Percentiles rank a stretch among this genome's conserved stretches.
Conservation (phyloP, 2,329 filamentous ascomycete species). For the Nothopassalora personata region DNA sequence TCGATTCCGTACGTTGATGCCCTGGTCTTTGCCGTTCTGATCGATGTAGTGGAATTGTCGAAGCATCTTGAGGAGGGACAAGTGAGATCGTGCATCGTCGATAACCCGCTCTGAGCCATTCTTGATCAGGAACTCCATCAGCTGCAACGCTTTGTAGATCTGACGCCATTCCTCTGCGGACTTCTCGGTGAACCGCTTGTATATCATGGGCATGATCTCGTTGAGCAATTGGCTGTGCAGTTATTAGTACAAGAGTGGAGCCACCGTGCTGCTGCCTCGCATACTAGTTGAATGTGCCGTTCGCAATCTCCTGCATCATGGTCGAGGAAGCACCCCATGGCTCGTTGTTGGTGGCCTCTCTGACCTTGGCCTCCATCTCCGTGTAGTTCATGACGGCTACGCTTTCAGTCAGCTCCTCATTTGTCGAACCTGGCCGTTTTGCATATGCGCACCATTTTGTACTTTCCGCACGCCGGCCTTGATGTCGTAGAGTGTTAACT, state of each 20-base stretch:
- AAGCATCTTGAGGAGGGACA: slow-evolving; percentile 95
- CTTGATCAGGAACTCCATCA: slow-evolving; percentile 95
- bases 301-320: slow-evolving; percentile 96
- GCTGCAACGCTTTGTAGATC: slow-evolving; percentile 93
- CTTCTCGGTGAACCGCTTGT: slow-evolving; percentile 98
- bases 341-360: slow-evolving; percentile 98
- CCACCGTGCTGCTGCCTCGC: slow-evolving; percentile 30
- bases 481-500: slow-evolving; percentile 88
- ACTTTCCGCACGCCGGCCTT: slow-evolving; percentile 93
- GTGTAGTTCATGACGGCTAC: slow-evolving; percentile 96
- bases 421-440: neutral
- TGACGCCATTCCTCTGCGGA: slow-evolving; percentile 97
- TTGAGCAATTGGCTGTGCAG: slow-evolving; percentile 77
- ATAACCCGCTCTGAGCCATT: slow-evolving; percentile 96
- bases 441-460: slow-evolving; percentile 73
- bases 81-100: slow-evolving; percentile 90
- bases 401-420: neutral
- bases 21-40: slow-evolving; percentile 94
- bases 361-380: slow-evolving; percentile 80
- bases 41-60: slow-evolving; percentile 98
- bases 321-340: slow-evolving; percentile 85
- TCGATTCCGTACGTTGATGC: slow-evolving; percentile 92
- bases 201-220: slow-evolving; percentile 99
- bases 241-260: slow-evolving; percentile 1
- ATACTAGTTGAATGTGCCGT: slow-evolving; percentile 96